Evolutionary conservation across 345 rosid species (phyloP), one percentile per base, ranked within the genome.

Genomic region (Moringa oleifera): DNA sequence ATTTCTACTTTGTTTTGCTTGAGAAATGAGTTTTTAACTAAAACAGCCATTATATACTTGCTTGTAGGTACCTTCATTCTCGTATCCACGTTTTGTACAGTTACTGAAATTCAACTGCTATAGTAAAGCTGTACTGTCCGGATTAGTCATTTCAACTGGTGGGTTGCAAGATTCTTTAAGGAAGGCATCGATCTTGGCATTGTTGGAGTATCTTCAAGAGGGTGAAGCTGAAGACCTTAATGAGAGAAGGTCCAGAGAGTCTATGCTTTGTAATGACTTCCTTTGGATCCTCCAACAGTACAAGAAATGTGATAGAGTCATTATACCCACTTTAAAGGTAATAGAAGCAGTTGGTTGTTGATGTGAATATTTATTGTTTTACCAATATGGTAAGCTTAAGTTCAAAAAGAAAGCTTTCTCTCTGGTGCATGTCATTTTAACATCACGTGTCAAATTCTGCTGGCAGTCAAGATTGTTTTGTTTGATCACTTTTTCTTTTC

Each of bases 111-210:
- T 80, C 71, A 69, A 70, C 73, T 85, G 91, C 57, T 90, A 86
- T 65, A 88, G 99, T 76, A 85, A 64, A 75, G 55, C 62, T 56
- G 75, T 88, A 51, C 68, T 88, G 65, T 90, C 90, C 56, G 99
- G 99, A 25, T 80, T 94, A 76, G 96, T 90, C 51, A 81, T 90
- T 57, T 82, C 99, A 25, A 73, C 78, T 62, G 99, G 99, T 63
- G 99, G 97, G 22, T 75, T 94, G 80, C 97, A 90, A 90, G 88
- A 90, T 33, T 90, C 92, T 33, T 80, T 90, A 70, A 73, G 83
- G 69, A 81, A 85, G 69, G 83, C 81, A 55, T 85, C 99, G 0
- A 59, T 84, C 60, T 74, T 79, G 12, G 90, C 96, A 24, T 76
- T 90, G 62, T 50, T 85, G 75, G 88, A 85, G 67, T 88, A 86